Evolutionary conservation across 345 rosid species (phyloP), one percentile per base, ranked within the genome.

Genomic region (Tarenaya hassleriana): DNA sequence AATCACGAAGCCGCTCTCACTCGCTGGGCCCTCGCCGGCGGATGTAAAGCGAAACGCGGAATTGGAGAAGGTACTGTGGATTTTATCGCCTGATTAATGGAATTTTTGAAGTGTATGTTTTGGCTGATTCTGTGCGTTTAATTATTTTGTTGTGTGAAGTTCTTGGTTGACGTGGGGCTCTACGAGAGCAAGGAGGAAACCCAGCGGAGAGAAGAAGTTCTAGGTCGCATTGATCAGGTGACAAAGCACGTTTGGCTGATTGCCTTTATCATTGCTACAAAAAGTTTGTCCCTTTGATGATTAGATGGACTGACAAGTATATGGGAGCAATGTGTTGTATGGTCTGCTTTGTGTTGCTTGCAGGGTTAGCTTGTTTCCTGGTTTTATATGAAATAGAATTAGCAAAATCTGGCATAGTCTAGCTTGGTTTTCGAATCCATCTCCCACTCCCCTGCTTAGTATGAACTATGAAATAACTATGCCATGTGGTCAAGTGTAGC

Each of bases 141-240:
- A 37, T 37, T 10, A 55, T 4, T 17, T 4, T 39, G 18, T 29
- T 19, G 16, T 49, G 4, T 47, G 50, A 51, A 89, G 97, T 76
- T 79, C 27, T 61, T 89, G 72, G 70, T 65, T 64, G 78, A 73
- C 47, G 50, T 77, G 32, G 90, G 84, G 34, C 79, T 86, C 11
- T 79, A 86, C 11, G 95, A 87, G 75, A 77, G 80, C 72, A 61
- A 77, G 50, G 97, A 83, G 55, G 95, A 88, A 64, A 76, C 83
- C 15, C 66, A 61, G 5, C 74, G 71, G 75, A 77, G 92, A 69
- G 76, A 75, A 60, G 73, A 66, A 64, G 95, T 89, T 66, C 69
- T 89, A 11, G 64, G 67, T 13, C 75, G 70, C 21, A 75, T 89
- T 34, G 66, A 74, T 34, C 73, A 73, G 95, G 97, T 84, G 62